Conservation (phyloP, 306 rosid genomes). For the Urtica urens region DNA sequence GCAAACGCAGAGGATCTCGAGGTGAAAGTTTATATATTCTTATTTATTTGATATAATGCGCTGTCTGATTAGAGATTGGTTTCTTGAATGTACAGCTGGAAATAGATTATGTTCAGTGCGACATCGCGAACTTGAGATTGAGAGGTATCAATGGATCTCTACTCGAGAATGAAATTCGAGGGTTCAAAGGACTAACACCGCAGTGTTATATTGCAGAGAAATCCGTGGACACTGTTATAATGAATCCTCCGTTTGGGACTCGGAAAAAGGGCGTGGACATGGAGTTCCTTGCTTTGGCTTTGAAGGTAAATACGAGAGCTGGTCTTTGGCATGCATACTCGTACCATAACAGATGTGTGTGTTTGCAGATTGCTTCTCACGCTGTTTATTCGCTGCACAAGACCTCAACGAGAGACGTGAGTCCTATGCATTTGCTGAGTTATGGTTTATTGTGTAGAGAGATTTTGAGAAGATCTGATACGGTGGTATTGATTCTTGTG, state of each 20-base stretch:
- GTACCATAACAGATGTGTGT: too few species aligned
- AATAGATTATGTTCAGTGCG: conserved; percentile 61
- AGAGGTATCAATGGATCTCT: conserved; percentile 42
- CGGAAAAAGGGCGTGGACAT: conserved; percentile 78
- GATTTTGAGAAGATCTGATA: neutral
- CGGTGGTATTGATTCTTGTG: neutral
- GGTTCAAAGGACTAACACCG: conserved; percentile 7
- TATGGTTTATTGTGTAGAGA: too few species aligned
- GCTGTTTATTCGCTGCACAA: conserved; percentile 92
- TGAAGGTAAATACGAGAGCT: conserved; percentile 43
- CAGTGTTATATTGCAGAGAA: conserved; percentile 38
- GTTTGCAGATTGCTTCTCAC: conserved; percentile 76
- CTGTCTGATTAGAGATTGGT: conserved; percentile 5
- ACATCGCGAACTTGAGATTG: conserved; percentile 48
- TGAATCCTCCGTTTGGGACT: conserved; percentile 97
- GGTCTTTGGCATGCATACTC: neutral
- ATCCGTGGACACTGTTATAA: conserved; percentile 71
- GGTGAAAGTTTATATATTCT: conserved; percentile 33
- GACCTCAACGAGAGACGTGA: conserved; percentile 88
- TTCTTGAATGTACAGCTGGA: conserved; percentile 56
- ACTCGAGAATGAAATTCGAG: neutral
- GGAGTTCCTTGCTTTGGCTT: conserved; percentile 62
- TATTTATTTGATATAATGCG: conserved; percentile 1
- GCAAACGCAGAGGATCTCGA: conserved; percentile 77
- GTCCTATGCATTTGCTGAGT: conserved; percentile 6